Conservation (phyloP, 805 yeast species). For the Saccharomycopsis lassenensis region DNA sequence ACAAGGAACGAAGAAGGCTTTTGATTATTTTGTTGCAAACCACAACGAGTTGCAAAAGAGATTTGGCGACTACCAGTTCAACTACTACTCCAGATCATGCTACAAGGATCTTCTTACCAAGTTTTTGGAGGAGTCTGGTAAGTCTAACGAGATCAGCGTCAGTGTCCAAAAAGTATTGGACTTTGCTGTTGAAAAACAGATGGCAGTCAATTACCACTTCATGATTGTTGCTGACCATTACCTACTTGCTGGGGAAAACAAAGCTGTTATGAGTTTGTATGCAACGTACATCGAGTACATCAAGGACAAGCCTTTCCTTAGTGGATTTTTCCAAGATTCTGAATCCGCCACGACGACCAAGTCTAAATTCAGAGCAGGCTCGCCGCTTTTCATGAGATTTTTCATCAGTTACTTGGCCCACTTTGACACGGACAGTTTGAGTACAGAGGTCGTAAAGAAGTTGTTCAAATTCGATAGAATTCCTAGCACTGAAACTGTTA, state of each 20-base stretch:
- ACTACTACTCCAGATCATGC: background rate
- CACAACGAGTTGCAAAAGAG: background rate
- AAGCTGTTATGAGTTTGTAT: conserved; percentile 9
- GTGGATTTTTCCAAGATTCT: conserved; percentile 1
- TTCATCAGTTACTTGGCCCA: conserved; percentile 11
- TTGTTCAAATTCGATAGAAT: background rate
- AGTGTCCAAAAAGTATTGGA: conserved; percentile 6
- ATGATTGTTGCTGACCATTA: conserved; percentile 6
- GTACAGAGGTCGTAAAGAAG: conserved; percentile 1
- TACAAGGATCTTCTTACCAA: background rate
- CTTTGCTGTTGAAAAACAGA: background rate
- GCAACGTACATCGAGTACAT: conserved; percentile 6
- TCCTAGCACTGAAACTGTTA: background rate
- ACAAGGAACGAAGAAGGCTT: conserved; percentile 8
- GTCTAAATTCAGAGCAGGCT: background rate
- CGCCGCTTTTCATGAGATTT: background rate
- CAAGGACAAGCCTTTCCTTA: conserved; percentile 1
- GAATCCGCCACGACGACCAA: background rate
- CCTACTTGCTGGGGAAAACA: background rate
- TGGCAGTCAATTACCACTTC: conserved; percentile 8
- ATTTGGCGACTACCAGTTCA: background rate
- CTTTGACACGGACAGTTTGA: conserved; percentile 3
- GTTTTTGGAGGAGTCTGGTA: conserved; percentile 4
- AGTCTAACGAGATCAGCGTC: background rate
- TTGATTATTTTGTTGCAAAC: conserved; percentile 7